Percentiles rank a stretch among this genome's conserved stretches.
Conservation (phyloP, 495 filamentous ascomycete species). For the Penicillium pancosmium region DNA sequence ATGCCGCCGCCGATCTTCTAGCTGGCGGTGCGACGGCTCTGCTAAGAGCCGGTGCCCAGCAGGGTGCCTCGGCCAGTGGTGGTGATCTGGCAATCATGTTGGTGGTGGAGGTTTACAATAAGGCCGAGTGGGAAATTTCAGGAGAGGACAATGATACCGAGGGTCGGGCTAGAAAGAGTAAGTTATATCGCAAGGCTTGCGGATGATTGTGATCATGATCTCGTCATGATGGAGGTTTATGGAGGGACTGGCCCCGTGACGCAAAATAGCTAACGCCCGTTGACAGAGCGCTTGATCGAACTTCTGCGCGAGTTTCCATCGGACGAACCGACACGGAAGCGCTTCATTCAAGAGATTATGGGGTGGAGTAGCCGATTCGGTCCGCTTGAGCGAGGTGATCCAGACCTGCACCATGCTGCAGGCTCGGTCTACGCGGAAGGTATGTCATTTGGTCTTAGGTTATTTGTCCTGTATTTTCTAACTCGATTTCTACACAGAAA, state of each 20-base stretch:
- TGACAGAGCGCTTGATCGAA: slow-evolving; percentile 56
- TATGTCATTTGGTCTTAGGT: slow-evolving; percentile 26
- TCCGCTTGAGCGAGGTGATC: slow-evolving; percentile 88
- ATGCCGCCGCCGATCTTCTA: slow-evolving; percentile 83
- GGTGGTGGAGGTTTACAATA: slow-evolving; percentile 84
- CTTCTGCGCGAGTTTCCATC: slow-evolving; percentile 77
- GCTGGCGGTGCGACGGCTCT: slow-evolving; percentile 81
- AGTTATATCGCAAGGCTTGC: slow-evolving; percentile 17
- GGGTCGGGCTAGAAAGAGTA: slow-evolving; percentile 47
- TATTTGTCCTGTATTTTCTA: too few relatives aligned
- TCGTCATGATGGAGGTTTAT: background rate
- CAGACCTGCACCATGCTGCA: slow-evolving; percentile 92
- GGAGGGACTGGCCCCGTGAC: background rate
- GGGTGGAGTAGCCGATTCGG: slow-evolving; percentile 84
- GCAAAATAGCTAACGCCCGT: slow-evolving; percentile 1
- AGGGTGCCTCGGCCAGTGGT: slow-evolving; percentile 78
- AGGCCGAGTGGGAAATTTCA: slow-evolving; percentile 74
- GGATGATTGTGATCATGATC: background rate
- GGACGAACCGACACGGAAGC: slow-evolving; percentile 87
- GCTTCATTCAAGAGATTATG: slow-evolving; percentile 86
- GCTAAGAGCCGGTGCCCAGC: slow-evolving; percentile 74
- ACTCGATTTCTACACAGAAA: slow-evolving; percentile 52
- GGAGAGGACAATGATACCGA: slow-evolving; percentile 51
- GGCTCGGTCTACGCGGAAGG: slow-evolving; percentile 85
- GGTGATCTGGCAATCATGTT: slow-evolving; percentile 85